Evolutionary conservation across 2,329 filamentous ascomycete genomes (phyloP), one percentile per base, ranked within the genome.

Genomic region (Kalmusia sp.): DNA sequence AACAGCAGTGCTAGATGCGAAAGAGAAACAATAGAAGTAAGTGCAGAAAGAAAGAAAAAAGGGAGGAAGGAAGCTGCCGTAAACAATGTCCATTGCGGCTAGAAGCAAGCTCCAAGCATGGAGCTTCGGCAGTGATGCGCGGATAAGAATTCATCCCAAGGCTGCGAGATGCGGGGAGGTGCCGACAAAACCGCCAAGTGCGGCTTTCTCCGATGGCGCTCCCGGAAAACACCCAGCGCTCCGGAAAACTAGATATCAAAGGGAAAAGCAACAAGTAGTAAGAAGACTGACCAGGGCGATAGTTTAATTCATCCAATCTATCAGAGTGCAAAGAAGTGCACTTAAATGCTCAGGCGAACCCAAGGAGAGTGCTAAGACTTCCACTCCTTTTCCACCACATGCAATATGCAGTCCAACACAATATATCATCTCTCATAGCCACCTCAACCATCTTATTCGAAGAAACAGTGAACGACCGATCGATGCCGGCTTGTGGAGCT

Each of bases 51-150:
- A 38, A 41, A 15, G 33, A 11, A 19, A 28, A 41, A 37, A 46
- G 39, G 24, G 46, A 35, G 15, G 12, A 34, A 28, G 25, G 37
- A 19, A 15, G 33, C 56, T 38, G 56, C 62, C 58, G 51, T 51
- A 53, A 37, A 45, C 50, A 44, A 51, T 50, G 46, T 54, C 57
- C 67, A 70, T 67, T 58, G 43, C 43, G 30, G 30, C 43, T 8
- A 61, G 63, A 58, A 56, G 62, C 54, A 55, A 65, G 63, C 52
- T 67, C 63, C 57, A 63, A 55, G 15, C 38, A 41, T 34, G 48
- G 55, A 68, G 65, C 61, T 68, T 72, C 70, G 70, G 69, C 70
- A 73, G 59, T 71, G 62, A 66, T 44, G 51, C 54, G 55, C 53
- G 53, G 53, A 52, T 52, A 47, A 55, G 53, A 55, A 28, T 34